Conservation (phyloP, 108 stramenopile species). For the Mayamaea pseudoterrestris region DNA sequence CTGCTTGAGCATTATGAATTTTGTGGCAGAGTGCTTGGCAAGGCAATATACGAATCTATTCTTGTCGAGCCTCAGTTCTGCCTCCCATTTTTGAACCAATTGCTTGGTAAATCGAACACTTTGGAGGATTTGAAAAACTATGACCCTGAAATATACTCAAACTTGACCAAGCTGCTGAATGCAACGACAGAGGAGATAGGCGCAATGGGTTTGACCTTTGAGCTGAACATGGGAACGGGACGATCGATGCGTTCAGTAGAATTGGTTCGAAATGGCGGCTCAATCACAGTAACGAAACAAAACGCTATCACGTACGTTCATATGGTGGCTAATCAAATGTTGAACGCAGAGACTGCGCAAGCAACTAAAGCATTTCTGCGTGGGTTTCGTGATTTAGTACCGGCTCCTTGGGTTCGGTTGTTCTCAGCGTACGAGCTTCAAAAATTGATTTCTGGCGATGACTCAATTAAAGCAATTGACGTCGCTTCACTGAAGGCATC, state of each 20-base stretch:
- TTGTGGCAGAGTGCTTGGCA: conserved; percentile 88
- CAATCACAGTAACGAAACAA: conserved; percentile 68
- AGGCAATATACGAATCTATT: conserved; percentile 92
- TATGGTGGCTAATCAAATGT: conserved; percentile 79
- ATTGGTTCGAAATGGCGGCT: conserved; percentile 73
- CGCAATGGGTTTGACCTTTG: conserved; percentile 76
- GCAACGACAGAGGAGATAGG: conserved; percentile 51
- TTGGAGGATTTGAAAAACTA: conserved; percentile 90
- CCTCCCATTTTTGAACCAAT: conserved; percentile 80
- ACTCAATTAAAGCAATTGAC: conserved; percentile 79
- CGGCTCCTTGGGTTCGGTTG: conserved; percentile 87
- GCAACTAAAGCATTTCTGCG: conserved; percentile 87
- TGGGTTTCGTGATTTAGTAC: conserved; percentile 94
- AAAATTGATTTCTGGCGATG: conserved; percentile 91
- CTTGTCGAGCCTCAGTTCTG: conserved; percentile 82
- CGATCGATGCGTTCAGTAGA: conserved; percentile 27
- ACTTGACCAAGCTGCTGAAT: conserved; percentile 67
- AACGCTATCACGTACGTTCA: conserved; percentile 91
- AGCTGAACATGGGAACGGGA: conserved; percentile 23
- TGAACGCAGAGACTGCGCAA: conserved; percentile 72
- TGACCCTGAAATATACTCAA: conserved; percentile 85
- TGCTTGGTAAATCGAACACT: conserved; percentile 78
- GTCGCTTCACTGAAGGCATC: conserved; percentile 66
- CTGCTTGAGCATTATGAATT: conserved; percentile 76
- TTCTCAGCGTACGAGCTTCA: conserved; percentile 93